Evolutionary conservation across 1,284 basidiomycete species (phyloP).

Genomic region (Sanghuangporus baumii): DNA sequence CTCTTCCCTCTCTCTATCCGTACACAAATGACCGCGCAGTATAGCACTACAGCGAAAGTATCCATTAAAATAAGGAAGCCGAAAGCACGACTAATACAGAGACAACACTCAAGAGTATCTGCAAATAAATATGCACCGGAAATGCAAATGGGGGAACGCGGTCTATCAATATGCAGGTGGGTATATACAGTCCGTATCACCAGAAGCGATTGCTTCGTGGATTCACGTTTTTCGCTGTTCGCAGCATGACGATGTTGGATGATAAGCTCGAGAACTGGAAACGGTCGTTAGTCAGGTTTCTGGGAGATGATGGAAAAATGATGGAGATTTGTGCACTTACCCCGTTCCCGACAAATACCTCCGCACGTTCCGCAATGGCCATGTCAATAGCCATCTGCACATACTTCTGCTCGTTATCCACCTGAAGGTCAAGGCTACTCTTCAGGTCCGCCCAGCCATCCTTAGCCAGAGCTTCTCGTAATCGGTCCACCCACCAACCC

Average conservation of each 20-base stretch:
- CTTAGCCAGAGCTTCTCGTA: constrained; percentile 38
- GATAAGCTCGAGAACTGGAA: constrained; percentile 27
- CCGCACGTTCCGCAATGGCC: constrained; percentile 60
- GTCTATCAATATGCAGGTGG: too few species aligned
- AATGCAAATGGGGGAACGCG: too few species aligned
- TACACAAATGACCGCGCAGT: too few species aligned
- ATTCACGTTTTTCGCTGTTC: constrained; percentile 20
- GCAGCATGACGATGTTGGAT: constrained; percentile 27
- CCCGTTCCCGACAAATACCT: constrained; percentile 74
- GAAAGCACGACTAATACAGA: too few species aligned
- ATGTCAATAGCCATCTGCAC: constrained; percentile 64
- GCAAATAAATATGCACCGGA: too few species aligned
- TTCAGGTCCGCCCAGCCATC: constrained; percentile 49
- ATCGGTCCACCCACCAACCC: constrained; percentile 41
- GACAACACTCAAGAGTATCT: too few species aligned
- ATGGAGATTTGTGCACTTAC: constrained; percentile 29
- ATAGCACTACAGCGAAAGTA: too few species aligned
- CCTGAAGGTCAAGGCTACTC: constrained; percentile 36
- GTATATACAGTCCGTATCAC: background rate
- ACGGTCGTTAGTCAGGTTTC: background rate
- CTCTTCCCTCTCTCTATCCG: too few species aligned
- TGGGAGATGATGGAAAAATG: background rate
- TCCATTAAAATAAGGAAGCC: too few species aligned
- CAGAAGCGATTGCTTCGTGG: constrained; percentile 15
- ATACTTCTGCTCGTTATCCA: constrained; percentile 43